phyloP scores from a whole-genome alignment of 306 rosid species.

The Hippophae tibetana region DNA sequence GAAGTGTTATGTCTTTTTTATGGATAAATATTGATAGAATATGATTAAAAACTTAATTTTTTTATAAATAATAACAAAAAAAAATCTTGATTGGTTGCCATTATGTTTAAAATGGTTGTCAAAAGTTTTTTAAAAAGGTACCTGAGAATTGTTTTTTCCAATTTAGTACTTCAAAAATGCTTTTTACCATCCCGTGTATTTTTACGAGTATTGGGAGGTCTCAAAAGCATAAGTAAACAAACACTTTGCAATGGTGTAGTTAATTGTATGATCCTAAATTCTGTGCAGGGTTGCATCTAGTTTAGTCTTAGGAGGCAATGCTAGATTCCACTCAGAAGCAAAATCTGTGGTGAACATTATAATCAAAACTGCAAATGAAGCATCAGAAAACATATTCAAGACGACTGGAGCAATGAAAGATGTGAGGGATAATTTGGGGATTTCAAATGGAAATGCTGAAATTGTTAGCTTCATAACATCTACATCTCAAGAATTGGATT shows the following conservation, averaged over 20 bases:
- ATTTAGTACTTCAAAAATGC: no score
- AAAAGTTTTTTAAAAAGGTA: no score
- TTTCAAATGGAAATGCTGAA: slow-evolving; percentile 15
- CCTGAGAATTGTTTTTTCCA: no score
- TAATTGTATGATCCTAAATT: background rate
- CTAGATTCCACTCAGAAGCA: slow-evolving; percentile 38
- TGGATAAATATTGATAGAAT: no score
- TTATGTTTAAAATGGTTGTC: no score
- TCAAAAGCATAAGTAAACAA: background rate
- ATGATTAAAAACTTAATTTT: no score
- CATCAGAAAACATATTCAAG: slow-evolving; percentile 43
- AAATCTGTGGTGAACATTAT: slow-evolving; percentile 39
- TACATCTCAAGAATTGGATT: slow-evolving; percentile 31
- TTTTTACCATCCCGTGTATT: no score
- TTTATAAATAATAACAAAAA: no score
- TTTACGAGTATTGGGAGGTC: background rate
- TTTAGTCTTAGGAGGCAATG: slow-evolving; percentile 44
- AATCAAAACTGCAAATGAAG: slow-evolving; percentile 50
- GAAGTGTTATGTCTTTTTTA: no score
- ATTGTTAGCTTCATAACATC: slow-evolving; percentile 29
- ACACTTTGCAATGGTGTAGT: background rate
- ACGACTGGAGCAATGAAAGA: slow-evolving; percentile 45
- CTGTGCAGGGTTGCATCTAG: slow-evolving; percentile 47
- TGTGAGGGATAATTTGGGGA: slow-evolving; percentile 20
- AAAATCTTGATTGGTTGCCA: no score